Conservation (phyloP, 257 asterid genomes). For the Solanum sejunctum region DNA sequence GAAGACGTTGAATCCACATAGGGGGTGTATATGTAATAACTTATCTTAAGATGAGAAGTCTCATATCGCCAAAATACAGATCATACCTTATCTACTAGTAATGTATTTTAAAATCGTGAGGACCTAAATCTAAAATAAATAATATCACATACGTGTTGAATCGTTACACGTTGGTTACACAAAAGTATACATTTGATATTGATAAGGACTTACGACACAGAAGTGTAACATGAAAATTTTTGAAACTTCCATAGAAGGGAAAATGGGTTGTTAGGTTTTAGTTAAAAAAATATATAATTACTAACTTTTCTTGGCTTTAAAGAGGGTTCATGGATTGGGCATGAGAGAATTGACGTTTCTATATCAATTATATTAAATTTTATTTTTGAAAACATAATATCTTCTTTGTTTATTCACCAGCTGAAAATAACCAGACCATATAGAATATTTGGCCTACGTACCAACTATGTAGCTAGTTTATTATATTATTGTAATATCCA, state of each 20-base stretch:
- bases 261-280: background rate
- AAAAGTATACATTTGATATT: background rate
- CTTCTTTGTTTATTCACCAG: slow-evolving; percentile 6
- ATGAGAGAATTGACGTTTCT: slow-evolving; percentile 17
- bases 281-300: background rate
- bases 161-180: too few species aligned
- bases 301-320: slow-evolving; percentile 28
- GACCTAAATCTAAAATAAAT: too few species aligned
- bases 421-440: background rate
- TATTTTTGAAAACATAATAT: background rate
- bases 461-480: background rate
- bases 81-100: too few species aligned
- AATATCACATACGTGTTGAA: too few species aligned
- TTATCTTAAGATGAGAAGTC: too few species aligned
- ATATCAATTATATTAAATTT: background rate
- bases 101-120: too few species aligned
- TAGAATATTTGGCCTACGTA: background rate
- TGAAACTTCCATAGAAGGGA: background rate
- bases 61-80: too few species aligned
- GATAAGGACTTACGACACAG: background rate
- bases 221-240: background rate
- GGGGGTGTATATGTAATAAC: too few species aligned
- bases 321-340: slow-evolving; percentile 37
- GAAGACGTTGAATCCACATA: too few species aligned
- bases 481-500: background rate